These are phyloP conservation scores for Leishmania turanica DNA, from an alignment of 208 protist genomes.

Conservation along the genomic window DNA sequence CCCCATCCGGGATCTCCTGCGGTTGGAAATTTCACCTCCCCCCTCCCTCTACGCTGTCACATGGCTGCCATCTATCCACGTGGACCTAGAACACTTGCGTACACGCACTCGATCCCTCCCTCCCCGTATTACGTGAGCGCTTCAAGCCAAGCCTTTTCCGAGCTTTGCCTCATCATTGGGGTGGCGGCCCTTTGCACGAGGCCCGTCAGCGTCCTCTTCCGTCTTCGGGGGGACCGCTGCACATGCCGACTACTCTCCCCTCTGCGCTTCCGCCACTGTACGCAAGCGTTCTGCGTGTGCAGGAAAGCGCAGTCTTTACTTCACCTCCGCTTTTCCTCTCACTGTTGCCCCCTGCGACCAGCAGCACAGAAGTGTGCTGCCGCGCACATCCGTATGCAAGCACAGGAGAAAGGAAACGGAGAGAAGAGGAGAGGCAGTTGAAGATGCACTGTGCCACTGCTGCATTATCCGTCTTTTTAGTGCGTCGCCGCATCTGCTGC, in stretches of 20 bases:
- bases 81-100: neutral
- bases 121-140: neutral
- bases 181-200: neutral
- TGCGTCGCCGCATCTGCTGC: neutral
- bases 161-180: neutral
- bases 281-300: neutral
- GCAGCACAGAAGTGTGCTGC: neutral
- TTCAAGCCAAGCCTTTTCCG: neutral
- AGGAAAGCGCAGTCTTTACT: neutral
- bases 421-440: neutral
- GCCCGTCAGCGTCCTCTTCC: neutral
- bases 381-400: neutral
- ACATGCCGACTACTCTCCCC: neutral
- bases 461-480: neutral
- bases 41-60: neutral
- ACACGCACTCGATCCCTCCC: neutral
- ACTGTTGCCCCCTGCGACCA: neutral
- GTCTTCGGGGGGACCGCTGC: neutral
- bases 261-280: neutral
- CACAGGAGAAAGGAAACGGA: neutral
- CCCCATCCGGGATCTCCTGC: neutral
- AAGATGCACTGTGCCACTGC: neutral
- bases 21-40: neutral
- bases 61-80: neutral
- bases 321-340: neutral